Percentiles rank a stretch among this genome's conserved stretches.
Evolutionary conservation across 768 basidiomycete genomes (phyloP).

Genomic region (Strobilomyces dryophilus): DNA sequence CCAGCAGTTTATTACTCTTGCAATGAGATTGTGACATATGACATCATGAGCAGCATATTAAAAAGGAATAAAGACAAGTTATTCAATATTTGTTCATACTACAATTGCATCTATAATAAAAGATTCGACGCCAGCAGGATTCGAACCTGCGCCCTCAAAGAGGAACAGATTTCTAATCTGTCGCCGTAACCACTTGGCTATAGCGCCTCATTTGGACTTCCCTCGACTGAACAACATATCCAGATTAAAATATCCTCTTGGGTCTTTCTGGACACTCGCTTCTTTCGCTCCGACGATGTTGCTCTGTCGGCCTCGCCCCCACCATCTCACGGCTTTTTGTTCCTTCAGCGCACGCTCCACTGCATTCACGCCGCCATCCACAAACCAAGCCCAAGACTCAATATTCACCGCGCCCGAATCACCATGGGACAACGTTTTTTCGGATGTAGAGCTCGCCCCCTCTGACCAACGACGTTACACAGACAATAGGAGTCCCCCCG

Average conservation of each 20-base stretch:
- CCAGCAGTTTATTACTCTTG: too few relatives aligned
- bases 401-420: conserved; percentile 35
- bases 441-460: conserved; percentile 36
- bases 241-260: neutral
- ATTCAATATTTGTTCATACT: too few relatives aligned
- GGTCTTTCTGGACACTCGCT: neutral
- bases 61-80: too few relatives aligned
- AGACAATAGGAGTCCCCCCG: neutral
- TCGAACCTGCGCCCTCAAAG: conserved; percentile 40
- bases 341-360: neutral
- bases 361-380: conserved; percentile 3
- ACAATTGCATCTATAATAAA: neutral
- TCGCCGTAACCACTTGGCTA: conserved; percentile 81
- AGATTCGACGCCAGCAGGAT: conserved; percentile 36
- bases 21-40: too few relatives aligned
- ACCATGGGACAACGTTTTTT: conserved; percentile 55
- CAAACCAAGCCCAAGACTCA: conserved; percentile 16
- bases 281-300: conserved; percentile 13
- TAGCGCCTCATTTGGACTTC: conserved; percentile 45
- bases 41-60: too few relatives aligned
- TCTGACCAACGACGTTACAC: conserved; percentile 6
- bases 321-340: neutral
- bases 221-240: neutral
- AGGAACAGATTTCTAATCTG: conserved; percentile 59
- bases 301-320: conserved; percentile 10